These are phyloP conservation scores for Xylaria sp. DNA, from an alignment of 2,329 filamentous ascomycete genomes.

Conservation along the genomic window DNA sequence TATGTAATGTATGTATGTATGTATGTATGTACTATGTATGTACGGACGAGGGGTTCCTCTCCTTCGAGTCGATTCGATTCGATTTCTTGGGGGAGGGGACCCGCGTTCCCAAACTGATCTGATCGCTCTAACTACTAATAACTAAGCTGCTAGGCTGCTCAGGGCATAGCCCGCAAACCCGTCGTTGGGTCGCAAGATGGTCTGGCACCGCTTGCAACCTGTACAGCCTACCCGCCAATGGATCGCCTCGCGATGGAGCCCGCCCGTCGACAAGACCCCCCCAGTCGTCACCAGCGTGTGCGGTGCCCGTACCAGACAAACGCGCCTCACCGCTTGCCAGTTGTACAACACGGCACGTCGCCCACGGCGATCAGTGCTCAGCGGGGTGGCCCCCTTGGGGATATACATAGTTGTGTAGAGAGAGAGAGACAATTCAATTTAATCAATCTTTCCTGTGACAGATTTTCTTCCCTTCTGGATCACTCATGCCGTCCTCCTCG, in stretches of 20 bases:
- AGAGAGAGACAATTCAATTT: slow-evolving; percentile 10
- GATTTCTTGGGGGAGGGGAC: no score
- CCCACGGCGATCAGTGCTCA: slow-evolving; percentile 23
- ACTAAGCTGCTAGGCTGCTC: no score
- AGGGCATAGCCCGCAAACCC: neutral
- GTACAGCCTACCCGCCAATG: slow-evolving; percentile 24
- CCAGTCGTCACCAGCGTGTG: slow-evolving; percentile 26
- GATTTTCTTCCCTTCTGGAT: slow-evolving; percentile 8
- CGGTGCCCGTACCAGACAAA: slow-evolving; percentile 27
- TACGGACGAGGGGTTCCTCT: no score
- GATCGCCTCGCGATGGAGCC: slow-evolving; percentile 20
- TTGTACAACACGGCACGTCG: slow-evolving; percentile 20
- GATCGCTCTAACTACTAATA: no score
- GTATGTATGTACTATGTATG: no score
- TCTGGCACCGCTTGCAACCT: slow-evolving; percentile 29
- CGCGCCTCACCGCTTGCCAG: slow-evolving; percentile 23
- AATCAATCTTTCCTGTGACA: slow-evolving; percentile 17
- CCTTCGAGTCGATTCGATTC: no score
- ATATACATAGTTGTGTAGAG: no score
- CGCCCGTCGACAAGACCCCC: slow-evolving; percentile 10
- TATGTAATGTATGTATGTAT: no score
- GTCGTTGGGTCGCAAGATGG: slow-evolving; percentile 24
- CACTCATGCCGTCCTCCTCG: slow-evolving; percentile 27
- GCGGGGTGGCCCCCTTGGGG: slow-evolving; percentile 9
- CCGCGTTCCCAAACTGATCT: no score